Percentiles rank a stretch among this genome's conserved stretches.
Conservation (phyloP, 805 yeast genomes). For the Jamesozyma piceae region DNA sequence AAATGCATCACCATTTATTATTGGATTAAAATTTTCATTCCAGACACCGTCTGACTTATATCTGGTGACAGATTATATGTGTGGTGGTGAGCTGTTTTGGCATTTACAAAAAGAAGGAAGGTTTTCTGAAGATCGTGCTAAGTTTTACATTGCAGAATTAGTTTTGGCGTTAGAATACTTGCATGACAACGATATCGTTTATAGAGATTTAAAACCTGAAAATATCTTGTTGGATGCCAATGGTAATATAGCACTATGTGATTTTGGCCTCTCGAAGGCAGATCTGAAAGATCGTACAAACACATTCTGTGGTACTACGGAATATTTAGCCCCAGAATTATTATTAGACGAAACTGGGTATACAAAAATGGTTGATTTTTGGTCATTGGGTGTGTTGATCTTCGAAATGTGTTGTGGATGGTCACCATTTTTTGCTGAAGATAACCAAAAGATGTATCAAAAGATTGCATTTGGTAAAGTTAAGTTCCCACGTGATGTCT, state of each 20-base stretch:
- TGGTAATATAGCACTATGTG: conserved; percentile 96
- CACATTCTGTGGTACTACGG: conserved; percentile 97
- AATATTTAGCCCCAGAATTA: conserved; percentile 95
- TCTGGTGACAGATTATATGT: conserved; percentile 93
- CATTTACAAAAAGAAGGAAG: conserved; percentile 95
- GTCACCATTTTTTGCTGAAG: conserved; percentile 97
- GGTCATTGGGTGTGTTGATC: conserved; percentile 94
- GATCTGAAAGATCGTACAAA: conserved; percentile 84
- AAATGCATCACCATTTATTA: conserved; percentile 85
- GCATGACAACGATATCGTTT: conserved; percentile 91
- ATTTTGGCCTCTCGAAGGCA: conserved; percentile 93
- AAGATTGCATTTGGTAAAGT: conserved; percentile 98
- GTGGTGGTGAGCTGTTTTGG: conserved; percentile 96
- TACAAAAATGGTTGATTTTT: conserved; percentile 97
- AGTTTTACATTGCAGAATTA: conserved; percentile 93
- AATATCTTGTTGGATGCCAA: conserved; percentile 90
- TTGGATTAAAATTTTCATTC: conserved; percentile 89
- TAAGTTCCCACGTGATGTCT: conserved; percentile 90
- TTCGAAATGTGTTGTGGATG: conserved; percentile 99
- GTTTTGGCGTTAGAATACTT: conserved; percentile 88
- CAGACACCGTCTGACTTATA: conserved; percentile 91
- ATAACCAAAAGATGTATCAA: conserved; percentile 97
- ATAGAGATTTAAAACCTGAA: conserved; percentile 95
- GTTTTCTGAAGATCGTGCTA: conserved; percentile 86
- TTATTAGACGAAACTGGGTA: conserved; percentile 91